Evolutionary conservation across 1,284 basidiomycete species (phyloP).

Genomic region (Pholiota adiposa): DNA sequence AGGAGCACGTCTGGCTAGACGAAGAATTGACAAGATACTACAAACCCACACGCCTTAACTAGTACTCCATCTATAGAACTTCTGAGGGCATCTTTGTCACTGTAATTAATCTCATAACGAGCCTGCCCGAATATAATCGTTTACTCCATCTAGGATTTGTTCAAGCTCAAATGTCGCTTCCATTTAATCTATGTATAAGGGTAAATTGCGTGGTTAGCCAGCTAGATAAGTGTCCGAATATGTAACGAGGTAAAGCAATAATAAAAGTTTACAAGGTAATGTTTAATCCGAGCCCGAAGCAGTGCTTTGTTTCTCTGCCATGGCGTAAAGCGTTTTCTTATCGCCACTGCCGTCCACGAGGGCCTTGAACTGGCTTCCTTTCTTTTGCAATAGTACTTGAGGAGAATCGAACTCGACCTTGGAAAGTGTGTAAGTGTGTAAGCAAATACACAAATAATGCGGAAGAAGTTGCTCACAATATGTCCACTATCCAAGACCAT

Average conservation of each 20-base stretch:
- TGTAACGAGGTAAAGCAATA: background rate
- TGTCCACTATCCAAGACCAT: constrained; percentile 45
- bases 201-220: background rate
- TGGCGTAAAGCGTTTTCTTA: constrained; percentile 47
- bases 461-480: constrained; percentile 36
- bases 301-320: constrained; percentile 1
- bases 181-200: background rate
- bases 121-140: no score
- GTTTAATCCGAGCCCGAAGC: background rate
- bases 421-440: background rate
- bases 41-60: background rate
- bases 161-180: no score
- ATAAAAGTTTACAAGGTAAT: background rate
- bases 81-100: no score
- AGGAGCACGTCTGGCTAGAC: constrained; percentile 6
- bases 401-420: constrained; percentile 68
- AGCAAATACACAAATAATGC: constrained; percentile 17
- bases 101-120: no score
- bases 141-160: no score
- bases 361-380: constrained; percentile 54
- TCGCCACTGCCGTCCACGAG: constrained; percentile 67
- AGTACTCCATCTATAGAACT: background rate
- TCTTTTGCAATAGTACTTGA: constrained; percentile 55
- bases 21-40: background rate
- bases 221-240: background rate